Evolutionary conservation across 176 grass and related monocot genomes (phyloP).

Genomic region (Olyra latifolia): DNA sequence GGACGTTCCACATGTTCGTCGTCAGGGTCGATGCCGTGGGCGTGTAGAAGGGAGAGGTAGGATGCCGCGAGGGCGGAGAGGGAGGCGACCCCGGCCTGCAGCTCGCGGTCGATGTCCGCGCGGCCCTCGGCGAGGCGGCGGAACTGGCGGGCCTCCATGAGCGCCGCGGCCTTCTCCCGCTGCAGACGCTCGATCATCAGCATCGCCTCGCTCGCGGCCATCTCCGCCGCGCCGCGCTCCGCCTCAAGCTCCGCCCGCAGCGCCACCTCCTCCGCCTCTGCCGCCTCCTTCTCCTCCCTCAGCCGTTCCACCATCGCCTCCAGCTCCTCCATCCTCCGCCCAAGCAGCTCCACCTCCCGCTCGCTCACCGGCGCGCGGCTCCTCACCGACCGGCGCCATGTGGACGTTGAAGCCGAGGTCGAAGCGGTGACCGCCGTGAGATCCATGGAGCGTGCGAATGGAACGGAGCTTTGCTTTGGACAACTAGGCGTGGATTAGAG

Average conservation of each 20-base stretch:
- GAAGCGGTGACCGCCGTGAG: not conserved
- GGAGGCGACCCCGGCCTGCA: slow-evolving; percentile 34
- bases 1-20: not conserved
- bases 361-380: not conserved
- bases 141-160: slow-evolving; percentile 58
- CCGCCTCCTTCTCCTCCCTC: slow-evolving; percentile 36
- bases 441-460: not conserved
- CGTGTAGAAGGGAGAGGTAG: slow-evolving; percentile 44
- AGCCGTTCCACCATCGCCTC: slow-evolving; percentile 5
- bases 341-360: not conserved
- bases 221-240: slow-evolving; percentile 44
- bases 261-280: slow-evolving; percentile 23
- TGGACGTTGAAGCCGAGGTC: not conserved
- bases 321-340: not conserved
- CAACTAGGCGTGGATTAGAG: not conserved
- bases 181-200: slow-evolving; percentile 63
- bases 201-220: slow-evolving; percentile 51
- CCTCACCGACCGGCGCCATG: slow-evolving; percentile 1
- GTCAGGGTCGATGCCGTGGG: slow-evolving; percentile 31
- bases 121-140: slow-evolving; percentile 40
- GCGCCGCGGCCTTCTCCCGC: slow-evolving; percentile 55
- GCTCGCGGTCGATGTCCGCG: slow-evolving; percentile 26
- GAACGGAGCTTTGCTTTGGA: not conserved
- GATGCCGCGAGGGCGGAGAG: not conserved
- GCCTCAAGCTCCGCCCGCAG: slow-evolving; percentile 44